Evolutionary conservation across 768 basidiomycete genomes (phyloP).

Genomic region (Tricholoma bakamatsutake): DNA sequence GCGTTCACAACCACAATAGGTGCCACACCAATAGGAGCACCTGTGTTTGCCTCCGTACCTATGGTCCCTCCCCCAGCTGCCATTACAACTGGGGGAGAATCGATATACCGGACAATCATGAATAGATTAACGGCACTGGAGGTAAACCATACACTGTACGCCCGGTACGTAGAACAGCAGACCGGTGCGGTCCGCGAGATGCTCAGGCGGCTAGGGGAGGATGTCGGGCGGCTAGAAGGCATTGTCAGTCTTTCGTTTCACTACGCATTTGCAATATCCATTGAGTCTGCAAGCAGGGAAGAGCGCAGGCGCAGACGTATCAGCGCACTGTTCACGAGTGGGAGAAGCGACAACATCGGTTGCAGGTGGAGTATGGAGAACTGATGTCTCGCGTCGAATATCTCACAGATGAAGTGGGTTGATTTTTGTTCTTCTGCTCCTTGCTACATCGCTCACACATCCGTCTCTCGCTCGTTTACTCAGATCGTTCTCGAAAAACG

Average conservation of each 20-base stretch:
- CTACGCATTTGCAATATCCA: neutral
- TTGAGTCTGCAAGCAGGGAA: constrained; percentile 39
- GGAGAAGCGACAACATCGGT: constrained; percentile 56
- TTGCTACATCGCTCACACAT: neutral
- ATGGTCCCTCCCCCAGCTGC: constrained; percentile 15
- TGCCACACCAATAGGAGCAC: neutral
- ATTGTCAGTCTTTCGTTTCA: constrained; percentile 42
- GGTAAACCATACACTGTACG: constrained; percentile 79
- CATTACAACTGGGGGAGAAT: constrained; percentile 58
- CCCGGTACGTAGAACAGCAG: constrained; percentile 88
- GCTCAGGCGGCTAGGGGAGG: constrained; percentile 67
- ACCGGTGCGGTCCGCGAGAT: constrained; percentile 68
- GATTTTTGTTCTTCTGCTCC: neutral
- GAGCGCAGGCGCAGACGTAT: constrained; percentile 62
- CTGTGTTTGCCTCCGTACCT: constrained; percentile 7
- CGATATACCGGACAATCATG: constrained; percentile 95
- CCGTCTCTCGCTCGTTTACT: neutral
- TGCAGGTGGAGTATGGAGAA: constrained; percentile 68
- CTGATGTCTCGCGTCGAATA: constrained; percentile 66
- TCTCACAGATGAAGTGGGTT: constrained; percentile 72
- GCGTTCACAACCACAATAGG: constrained; percentile 1
- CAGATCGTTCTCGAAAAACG: constrained; percentile 87
- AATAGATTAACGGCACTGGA: constrained; percentile 85
- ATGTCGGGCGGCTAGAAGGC: constrained; percentile 72
- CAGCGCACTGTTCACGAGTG: constrained; percentile 61